Conservation (phyloP, 148 eudicot species). For the Limonium bicolor region DNA sequence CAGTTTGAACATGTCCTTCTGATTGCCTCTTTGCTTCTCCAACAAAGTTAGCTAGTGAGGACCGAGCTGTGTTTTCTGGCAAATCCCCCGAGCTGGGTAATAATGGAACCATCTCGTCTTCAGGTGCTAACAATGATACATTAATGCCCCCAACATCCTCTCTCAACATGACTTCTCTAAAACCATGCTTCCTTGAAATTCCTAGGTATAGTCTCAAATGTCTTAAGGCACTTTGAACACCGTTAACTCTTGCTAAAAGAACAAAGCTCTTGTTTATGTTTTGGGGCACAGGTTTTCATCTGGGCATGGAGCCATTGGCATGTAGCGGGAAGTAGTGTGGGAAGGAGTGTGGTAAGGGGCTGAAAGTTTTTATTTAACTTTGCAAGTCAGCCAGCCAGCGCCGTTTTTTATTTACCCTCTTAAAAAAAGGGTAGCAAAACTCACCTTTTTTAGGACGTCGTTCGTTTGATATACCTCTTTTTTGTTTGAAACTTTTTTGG, state of each 20-base stretch:
- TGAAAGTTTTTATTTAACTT: too few relatives aligned
- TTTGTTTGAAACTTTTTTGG: too few relatives aligned
- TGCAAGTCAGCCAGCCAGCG: too few relatives aligned
- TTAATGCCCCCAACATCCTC: slow-evolving; percentile 17
- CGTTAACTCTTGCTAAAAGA: not conserved
- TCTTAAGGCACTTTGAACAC: too few relatives aligned
- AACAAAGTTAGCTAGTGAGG: slow-evolving; percentile 37
- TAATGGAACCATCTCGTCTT: slow-evolving; percentile 6
- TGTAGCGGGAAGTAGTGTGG: too few relatives aligned
- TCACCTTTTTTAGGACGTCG: too few relatives aligned
- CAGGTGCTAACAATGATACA: slow-evolving; percentile 24
- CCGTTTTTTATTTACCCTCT: slow-evolving; percentile 3
- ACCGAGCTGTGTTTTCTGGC: slow-evolving; percentile 18
- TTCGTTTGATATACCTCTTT: not conserved
- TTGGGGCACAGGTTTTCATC: slow-evolving; percentile 19
- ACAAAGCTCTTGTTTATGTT: not conserved
- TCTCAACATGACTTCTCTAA: slow-evolving; percentile 26
- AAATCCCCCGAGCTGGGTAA: slow-evolving; percentile 19
- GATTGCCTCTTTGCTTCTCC: slow-evolving; percentile 84
- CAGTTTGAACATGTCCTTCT: slow-evolving; percentile 83
- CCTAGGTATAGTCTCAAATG: slow-evolving; percentile 35
- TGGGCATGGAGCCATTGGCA: slow-evolving; percentile 59
- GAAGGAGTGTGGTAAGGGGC: too few relatives aligned
- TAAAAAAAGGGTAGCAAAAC: too few relatives aligned
- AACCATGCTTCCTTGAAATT: slow-evolving; percentile 40